A percentile compares a stretch with the other conserved stretches of the same genome.
These are phyloP conservation scores for Adansonia madagascariensis DNA, from an alignment of 441 rosid species.

Conservation along the genomic window DNA sequence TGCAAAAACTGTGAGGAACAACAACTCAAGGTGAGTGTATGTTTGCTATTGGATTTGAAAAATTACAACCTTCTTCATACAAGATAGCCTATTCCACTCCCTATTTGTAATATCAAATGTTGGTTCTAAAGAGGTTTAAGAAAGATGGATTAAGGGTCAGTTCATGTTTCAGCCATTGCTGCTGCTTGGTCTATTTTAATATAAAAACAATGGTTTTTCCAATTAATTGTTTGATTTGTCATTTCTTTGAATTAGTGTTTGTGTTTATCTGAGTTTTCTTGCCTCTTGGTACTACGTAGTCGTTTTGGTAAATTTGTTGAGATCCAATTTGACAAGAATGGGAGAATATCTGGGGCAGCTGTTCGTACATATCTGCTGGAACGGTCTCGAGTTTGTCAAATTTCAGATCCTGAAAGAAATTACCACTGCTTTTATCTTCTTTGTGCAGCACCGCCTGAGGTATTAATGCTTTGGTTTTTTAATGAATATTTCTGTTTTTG, in stretches of 20 bases:
- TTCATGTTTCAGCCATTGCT: neutral
- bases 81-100: neutral
- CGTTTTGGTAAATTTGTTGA: conserved; percentile 84
- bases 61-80: neutral
- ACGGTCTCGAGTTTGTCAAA: conserved; percentile 79
- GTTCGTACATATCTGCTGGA: conserved; percentile 73
- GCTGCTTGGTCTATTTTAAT: conserved; percentile 11
- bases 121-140: neutral
- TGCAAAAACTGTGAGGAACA: conserved; percentile 73
- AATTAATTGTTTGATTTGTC: conserved; percentile 14
- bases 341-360: conserved; percentile 80
- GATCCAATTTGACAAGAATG: conserved; percentile 74
- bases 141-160: neutral
- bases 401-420: conserved; percentile 72
- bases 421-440: conserved; percentile 79
- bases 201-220: neutral
- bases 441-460: conserved; percentile 80
- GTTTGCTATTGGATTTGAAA: conserved; percentile 10
- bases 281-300: conserved; percentile 39
- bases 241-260: neutral
- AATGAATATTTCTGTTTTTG: conserved; percentile 9
- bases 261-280: conserved; percentile 24
- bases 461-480: conserved; percentile 22
- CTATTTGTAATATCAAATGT: neutral
- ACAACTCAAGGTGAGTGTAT: conserved; percentile 60